phyloP scores from a whole-genome alignment of 1,284 basidiomycete genomes.

The Apiotrichum domesticum region DNA sequence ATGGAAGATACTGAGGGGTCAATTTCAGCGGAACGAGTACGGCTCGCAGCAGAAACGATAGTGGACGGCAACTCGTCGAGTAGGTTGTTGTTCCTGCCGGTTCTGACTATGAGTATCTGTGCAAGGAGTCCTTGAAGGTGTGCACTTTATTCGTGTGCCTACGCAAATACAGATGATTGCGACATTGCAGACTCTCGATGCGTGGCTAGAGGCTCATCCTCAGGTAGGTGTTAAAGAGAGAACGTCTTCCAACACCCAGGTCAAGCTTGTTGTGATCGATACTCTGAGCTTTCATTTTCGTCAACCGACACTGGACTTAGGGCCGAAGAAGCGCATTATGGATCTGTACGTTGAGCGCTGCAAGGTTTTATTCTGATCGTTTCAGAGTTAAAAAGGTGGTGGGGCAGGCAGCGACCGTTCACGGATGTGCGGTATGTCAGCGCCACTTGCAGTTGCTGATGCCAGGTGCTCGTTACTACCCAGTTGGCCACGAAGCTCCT shows the following conservation, averaged over 20 bases:
- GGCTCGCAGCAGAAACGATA: constrained; percentile 16
- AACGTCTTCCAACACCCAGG: constrained; percentile 20
- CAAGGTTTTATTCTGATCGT: neutral
- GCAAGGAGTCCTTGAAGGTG: constrained; percentile 24
- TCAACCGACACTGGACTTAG: constrained; percentile 37
- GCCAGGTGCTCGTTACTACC: constrained; percentile 40
- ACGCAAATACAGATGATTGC: constrained; percentile 45
- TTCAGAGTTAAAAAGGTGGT: constrained; percentile 39
- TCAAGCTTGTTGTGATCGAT: constrained; percentile 43
- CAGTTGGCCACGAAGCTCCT: constrained; percentile 46
- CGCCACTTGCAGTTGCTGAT: neutral
- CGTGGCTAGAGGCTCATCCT: constrained; percentile 39
- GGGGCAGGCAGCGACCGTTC: constrained; percentile 35
- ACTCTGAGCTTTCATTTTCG: constrained; percentile 45
- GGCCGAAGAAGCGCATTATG: constrained; percentile 31
- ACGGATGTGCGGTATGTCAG: constrained; percentile 35
- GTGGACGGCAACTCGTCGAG: too few relatives aligned
- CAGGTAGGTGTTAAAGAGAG: constrained; percentile 19
- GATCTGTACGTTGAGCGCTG: constrained; percentile 29
- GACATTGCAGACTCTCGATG: constrained; percentile 38
- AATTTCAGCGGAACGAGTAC: constrained; percentile 30
- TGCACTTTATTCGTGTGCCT: constrained; percentile 39
- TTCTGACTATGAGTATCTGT: neutral
- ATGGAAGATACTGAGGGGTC: constrained; percentile 43
- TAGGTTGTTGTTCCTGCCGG: too few relatives aligned